These are phyloP conservation scores for Isatis tinctoria DNA, from an alignment of 345 rosid species.

Conservation along the genomic window DNA sequence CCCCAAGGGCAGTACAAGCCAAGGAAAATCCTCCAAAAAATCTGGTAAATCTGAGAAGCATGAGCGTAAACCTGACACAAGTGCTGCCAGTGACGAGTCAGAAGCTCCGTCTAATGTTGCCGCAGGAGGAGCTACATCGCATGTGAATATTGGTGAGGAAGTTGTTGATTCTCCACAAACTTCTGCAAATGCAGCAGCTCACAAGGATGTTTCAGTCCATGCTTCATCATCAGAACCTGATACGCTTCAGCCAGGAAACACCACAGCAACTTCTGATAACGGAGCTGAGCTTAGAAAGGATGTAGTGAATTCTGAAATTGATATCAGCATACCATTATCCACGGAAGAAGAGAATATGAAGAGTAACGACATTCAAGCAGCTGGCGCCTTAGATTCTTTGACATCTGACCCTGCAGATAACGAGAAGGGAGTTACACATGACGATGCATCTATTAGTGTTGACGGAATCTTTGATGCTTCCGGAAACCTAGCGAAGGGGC, in stretches of 20 bases:
- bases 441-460: constrained; percentile 14
- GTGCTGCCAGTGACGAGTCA: constrained; percentile 27
- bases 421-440: constrained; percentile 38
- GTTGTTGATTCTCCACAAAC: constrained; percentile 36
- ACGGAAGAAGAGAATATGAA: constrained; percentile 29
- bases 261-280: constrained; percentile 19
- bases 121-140: constrained; percentile 39
- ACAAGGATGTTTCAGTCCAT: constrained; percentile 33
- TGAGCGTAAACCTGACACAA: constrained; percentile 47
- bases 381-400: constrained; percentile 17
- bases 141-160: constrained; percentile 24
- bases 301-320: constrained; percentile 25
- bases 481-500: constrained; percentile 27
- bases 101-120: constrained; percentile 21
- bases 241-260: constrained; percentile 26
- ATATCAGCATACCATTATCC: constrained; percentile 24
- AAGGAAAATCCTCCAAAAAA: constrained; percentile 67
- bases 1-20: constrained; percentile 63
- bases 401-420: constrained; percentile 25
- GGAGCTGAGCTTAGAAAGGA: constrained; percentile 21
- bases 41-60: constrained; percentile 51
- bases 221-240: constrained; percentile 29
- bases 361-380: constrained; percentile 17
- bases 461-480: constrained; percentile 8
- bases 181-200: constrained; percentile 31